A percentile compares a stretch with the other conserved stretches of the same genome.
phyloP scores from a whole-genome alignment of 345 rosid genomes.

The Rhodamnia rubescens region DNA sequence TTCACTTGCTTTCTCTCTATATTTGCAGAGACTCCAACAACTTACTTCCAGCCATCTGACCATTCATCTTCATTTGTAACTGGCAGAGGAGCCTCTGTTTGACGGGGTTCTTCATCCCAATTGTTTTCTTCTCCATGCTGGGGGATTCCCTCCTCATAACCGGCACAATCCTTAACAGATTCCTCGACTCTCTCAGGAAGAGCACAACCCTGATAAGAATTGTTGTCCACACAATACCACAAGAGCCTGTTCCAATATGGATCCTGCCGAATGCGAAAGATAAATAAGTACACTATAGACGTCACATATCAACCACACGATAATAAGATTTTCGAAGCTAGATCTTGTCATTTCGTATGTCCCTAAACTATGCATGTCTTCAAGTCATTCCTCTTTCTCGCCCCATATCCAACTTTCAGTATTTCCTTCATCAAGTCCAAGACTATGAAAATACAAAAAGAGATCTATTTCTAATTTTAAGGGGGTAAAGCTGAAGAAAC shows the following conservation, averaged over 20 bases:
- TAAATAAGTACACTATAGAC: not conserved
- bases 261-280: slow-evolving; percentile 32
- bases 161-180: not conserved
- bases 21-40: not conserved
- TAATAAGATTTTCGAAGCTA: not conserved
- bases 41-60: slow-evolving; percentile 69
- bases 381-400: not conserved
- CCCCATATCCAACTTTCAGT: not conserved
- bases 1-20: not conserved
- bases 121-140: not conserved
- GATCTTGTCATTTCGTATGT: not conserved
- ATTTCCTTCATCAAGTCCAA: not conserved
- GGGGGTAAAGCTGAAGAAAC: not conserved
- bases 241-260: slow-evolving; percentile 58
- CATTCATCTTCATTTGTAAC: slow-evolving; percentile 44
- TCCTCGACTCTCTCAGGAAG: slow-evolving; percentile 52
- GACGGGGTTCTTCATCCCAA: slow-evolving; percentile 18
- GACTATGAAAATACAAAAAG: not conserved
- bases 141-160: not conserved
- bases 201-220: slow-evolving; percentile 65
- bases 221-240: slow-evolving; percentile 65
- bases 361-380: not conserved
- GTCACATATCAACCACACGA: not conserved
- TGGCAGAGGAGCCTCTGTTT: slow-evolving; percentile 17
- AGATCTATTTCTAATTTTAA: not conserved